Conservation (phyloP, 2,329 filamentous ascomycete species). For the Coleophoma eucalyptorum region DNA sequence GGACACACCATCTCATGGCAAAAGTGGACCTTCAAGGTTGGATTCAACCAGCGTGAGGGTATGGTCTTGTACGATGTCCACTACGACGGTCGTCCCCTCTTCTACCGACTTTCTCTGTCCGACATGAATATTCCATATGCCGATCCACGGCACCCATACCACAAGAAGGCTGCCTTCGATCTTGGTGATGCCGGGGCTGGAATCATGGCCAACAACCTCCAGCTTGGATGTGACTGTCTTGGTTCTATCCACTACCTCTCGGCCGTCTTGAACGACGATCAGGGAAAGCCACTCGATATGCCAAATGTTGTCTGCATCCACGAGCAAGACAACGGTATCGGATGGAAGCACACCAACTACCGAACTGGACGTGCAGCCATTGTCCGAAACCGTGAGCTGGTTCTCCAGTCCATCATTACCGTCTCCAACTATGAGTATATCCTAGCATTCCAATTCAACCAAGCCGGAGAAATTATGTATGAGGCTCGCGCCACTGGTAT, state of each 20-base stretch:
- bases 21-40: constrained; percentile 59
- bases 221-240: constrained; percentile 67
- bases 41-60: constrained; percentile 61
- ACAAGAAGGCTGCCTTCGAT: constrained; percentile 69
- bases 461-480: constrained; percentile 63
- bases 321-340: constrained; percentile 64
- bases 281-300: constrained; percentile 53
- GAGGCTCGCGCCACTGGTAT: constrained; percentile 69
- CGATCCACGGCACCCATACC: constrained; percentile 63
- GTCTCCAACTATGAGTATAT: constrained; percentile 74
- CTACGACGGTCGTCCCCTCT: constrained; percentile 59
- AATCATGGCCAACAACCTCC: constrained; percentile 65
- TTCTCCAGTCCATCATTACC: constrained; percentile 67
- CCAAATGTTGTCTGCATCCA: constrained; percentile 69
- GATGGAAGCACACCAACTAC: constrained; percentile 70
- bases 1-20: constrained; percentile 60
- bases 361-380: constrained; percentile 60
- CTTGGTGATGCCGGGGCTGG: constrained; percentile 65
- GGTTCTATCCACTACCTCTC: constrained; percentile 67
- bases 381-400: constrained; percentile 59
- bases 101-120: constrained; percentile 62
- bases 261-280: constrained; percentile 52
- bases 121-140: constrained; percentile 60
- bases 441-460: constrained; percentile 68
- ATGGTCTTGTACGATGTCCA: constrained; percentile 65